Percentiles rank a stretch among this genome's conserved stretches.
These are phyloP conservation scores for Pluteus cervinus DNA, from an alignment of 768 basidiomycete species.

Conservation along the genomic window DNA sequence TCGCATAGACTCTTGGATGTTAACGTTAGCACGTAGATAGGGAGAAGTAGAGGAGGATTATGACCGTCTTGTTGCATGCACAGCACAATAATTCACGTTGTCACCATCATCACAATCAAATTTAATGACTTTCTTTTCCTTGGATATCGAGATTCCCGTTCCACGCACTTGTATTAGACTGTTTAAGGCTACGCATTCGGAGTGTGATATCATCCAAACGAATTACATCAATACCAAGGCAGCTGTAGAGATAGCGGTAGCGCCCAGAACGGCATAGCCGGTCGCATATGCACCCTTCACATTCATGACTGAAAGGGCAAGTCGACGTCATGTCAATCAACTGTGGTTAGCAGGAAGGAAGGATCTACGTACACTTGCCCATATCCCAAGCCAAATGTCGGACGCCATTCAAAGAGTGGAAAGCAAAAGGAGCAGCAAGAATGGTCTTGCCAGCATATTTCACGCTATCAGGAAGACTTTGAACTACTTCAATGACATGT, in stretches of 20 bases:
- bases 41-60: no score
- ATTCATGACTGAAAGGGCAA: conserved; percentile 51
- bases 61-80: no score
- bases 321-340: conserved; percentile 4
- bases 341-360: neutral
- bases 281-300: conserved; percentile 76
- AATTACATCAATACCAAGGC: conserved; percentile 35
- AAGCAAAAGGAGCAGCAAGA: conserved; percentile 84
- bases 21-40: no score
- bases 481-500: conserved; percentile 67
- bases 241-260: conserved; percentile 68
- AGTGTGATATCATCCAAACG: neutral
- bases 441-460: conserved; percentile 74
- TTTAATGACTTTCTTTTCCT: no score
- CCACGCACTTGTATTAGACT: no score
- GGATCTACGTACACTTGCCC: conserved; percentile 66
- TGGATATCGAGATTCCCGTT: no score
- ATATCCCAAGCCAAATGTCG: conserved; percentile 90
- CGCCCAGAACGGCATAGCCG: conserved; percentile 81
- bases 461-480: conserved; percentile 65
- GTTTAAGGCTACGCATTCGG: no score
- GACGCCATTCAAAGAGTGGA: conserved; percentile 86
- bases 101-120: no score
- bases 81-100: no score
- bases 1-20: no score